A percentile compares a stretch with the other conserved stretches of the same genome.
phyloP scores from a whole-genome alignment of 768 basidiomycete genomes.

The Boletus subcaerulescens region DNA sequence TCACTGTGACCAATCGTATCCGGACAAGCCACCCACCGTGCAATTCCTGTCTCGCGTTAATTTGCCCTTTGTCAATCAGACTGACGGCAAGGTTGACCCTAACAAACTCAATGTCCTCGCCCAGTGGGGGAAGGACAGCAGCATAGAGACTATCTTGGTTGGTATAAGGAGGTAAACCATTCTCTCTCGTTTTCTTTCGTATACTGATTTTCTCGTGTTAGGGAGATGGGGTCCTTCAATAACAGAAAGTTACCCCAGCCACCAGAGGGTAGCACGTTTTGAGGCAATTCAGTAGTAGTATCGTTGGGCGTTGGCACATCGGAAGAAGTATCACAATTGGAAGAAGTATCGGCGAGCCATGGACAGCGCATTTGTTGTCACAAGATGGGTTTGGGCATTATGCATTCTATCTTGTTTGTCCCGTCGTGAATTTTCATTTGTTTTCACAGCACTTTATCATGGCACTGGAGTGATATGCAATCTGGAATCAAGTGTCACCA shows the following conservation, averaged over 20 bases:
- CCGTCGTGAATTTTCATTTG: slow-evolving; percentile 15
- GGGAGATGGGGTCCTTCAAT: slow-evolving; percentile 91
- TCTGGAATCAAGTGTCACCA: not conserved
- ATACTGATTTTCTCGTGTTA: slow-evolving; percentile 30
- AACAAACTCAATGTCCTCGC: slow-evolving; percentile 67
- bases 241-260: slow-evolving; percentile 97
- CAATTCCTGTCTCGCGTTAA: slow-evolving; percentile 90
- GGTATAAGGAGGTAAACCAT: slow-evolving; percentile 78
- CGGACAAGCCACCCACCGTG: slow-evolving; percentile 74
- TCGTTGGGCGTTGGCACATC: not conserved
- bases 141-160: slow-evolving; percentile 88
- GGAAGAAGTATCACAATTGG: slow-evolving; percentile 8
- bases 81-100: slow-evolving; percentile 76
- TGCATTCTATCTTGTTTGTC: slow-evolving; percentile 17
- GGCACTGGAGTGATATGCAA: no score
- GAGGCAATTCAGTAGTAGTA: slow-evolving; percentile 5
- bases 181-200: not conserved
- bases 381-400: slow-evolving; percentile 20
- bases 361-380: slow-evolving; percentile 8
- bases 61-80: slow-evolving; percentile 82
- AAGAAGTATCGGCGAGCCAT: slow-evolving; percentile 13
- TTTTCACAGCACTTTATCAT: slow-evolving; percentile 3
- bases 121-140: slow-evolving; percentile 71
- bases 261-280: slow-evolving; percentile 79
- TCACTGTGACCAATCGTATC: slow-evolving; percentile 72